phyloP scores from a whole-genome alignment of 2,329 filamentous ascomycete genomes.

The Neonectria faginata region DNA sequence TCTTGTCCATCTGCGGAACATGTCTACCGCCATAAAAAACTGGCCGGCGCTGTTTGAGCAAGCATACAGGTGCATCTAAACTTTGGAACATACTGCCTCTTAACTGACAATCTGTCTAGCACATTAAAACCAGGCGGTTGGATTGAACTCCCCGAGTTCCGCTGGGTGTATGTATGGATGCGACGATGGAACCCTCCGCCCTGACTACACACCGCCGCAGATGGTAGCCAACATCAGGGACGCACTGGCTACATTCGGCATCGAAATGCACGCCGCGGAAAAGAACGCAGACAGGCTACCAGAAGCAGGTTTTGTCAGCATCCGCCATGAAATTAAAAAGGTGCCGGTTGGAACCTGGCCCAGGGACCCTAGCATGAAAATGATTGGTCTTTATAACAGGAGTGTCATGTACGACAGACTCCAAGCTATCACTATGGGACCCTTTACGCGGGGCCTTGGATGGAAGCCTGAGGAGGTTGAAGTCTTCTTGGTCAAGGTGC shows the following conservation, averaged over 20 bases:
- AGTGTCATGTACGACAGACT: slow-evolving; percentile 47
- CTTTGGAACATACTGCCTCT: background rate
- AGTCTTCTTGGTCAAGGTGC: slow-evolving; percentile 49
- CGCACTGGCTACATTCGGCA: slow-evolving; percentile 46
- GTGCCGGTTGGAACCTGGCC: slow-evolving; percentile 63
- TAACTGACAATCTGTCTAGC: slow-evolving; percentile 14
- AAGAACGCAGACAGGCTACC: slow-evolving; percentile 44
- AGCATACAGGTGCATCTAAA: slow-evolving; percentile 36
- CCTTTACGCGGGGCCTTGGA: slow-evolving; percentile 50
- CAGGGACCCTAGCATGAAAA: slow-evolving; percentile 58
- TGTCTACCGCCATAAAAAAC: slow-evolving; percentile 51
- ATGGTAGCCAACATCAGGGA: slow-evolving; percentile 36
- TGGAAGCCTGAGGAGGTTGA: slow-evolving; percentile 52
- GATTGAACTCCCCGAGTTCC: slow-evolving; percentile 56
- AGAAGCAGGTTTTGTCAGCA: slow-evolving; percentile 56
- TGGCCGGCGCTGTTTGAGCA: slow-evolving; percentile 38
- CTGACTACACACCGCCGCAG: background rate
- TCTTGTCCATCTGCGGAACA: slow-evolving; percentile 48
- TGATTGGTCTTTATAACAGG: slow-evolving; percentile 54
- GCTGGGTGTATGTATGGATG: slow-evolving; percentile 44
- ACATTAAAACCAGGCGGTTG: slow-evolving; percentile 58
- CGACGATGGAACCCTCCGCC: slow-evolving; percentile 46
- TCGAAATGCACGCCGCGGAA: slow-evolving; percentile 44
- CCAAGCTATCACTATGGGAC: slow-evolving; percentile 49
- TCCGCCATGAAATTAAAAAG: slow-evolving; percentile 54